Evolutionary conservation across 75 land plant genomes (phyloP), one percentile per base, ranked within the genome.

Genomic region (Pinus tabuliformis): DNA sequence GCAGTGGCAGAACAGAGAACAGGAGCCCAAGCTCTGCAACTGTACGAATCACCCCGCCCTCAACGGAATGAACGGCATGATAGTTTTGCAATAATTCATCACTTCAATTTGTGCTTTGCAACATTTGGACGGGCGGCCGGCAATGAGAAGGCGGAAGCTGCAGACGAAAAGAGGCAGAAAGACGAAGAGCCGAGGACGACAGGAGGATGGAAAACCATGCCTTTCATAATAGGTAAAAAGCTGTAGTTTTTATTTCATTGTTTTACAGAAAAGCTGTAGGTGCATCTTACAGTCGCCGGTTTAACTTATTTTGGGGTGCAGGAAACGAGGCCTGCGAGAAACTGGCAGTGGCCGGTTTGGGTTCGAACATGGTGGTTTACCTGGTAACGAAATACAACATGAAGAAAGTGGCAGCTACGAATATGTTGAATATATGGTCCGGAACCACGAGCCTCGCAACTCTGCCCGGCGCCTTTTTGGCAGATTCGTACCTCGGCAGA

Each of bases 401-500:
- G 49, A 66, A 76, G 64, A 83, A 81, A 11, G 81, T 90, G 13
- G 57, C 54, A 4, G 86, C 91, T 11, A 78, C 88, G 33, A 83
- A 74, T 30, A 60, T 81, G 56, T 60, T 88, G 72, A 85, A 76
- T 57, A 81, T 78, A 28, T 79, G 78, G 78, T 68, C 77, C 33
- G 91, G 88, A 30, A 90, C 91, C 56, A 75, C 89, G 58, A 83
- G 78, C 88, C 60, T 90, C 72, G 81, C 91, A 1, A 73, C 90
- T 8, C 64, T 90, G 21, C 57, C 83, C 21, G 91, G 92, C 0
- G 92, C 86, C 26, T 88, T 85, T 76, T 17, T 90, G 30, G 90
- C 90, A n/a, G 92, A 90, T 59, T 72, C 92, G 21, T 90, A 79
- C 73, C 33, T 88, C 57, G 92, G 92, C 49, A 81, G 92, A 30